These are phyloP conservation scores for Boletus rubroflammeus DNA, from an alignment of 768 basidiomycete species.

Conservation along the genomic window DNA sequence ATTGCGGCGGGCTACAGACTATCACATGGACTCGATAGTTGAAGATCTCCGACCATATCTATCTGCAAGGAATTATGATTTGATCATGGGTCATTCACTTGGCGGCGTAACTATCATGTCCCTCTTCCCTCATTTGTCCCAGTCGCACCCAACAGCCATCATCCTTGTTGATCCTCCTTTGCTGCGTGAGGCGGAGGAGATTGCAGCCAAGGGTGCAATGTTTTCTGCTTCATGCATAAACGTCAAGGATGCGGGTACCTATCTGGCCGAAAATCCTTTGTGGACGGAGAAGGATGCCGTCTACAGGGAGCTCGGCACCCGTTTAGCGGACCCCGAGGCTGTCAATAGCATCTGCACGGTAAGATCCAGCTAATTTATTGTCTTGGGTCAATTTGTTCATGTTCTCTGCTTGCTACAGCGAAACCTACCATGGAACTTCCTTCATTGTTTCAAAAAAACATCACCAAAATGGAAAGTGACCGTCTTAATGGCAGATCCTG, in stretches of 20 bases:
- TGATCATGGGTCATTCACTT: constrained; percentile 20
- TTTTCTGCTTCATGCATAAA: not conserved
- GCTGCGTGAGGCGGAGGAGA: not conserved
- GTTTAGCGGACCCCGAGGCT: not conserved
- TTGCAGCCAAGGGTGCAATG: not conserved
- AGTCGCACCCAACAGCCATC: not conserved
- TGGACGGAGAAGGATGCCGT: not conserved
- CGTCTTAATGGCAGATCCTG: constrained; percentile 11
- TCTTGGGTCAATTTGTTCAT: not conserved
- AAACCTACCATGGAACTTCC: constrained; percentile 17
- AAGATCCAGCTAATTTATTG: not conserved
- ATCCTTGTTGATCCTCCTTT: not conserved
- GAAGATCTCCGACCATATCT: constrained; percentile 16
- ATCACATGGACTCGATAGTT: constrained; percentile 1
- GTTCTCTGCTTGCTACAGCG: constrained; percentile 1
- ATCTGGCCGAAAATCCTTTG: not conserved
- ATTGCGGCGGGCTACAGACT: not conserved
- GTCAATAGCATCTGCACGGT: not conserved
- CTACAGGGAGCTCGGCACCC: not conserved
- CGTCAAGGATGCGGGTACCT: not conserved
- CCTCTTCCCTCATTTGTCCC: constrained; percentile 7
- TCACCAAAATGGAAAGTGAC: constrained; percentile 4
- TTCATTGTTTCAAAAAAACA: constrained; percentile 3
- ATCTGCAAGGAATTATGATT: constrained; percentile 4
- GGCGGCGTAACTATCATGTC: constrained; percentile 12